Conservation (phyloP, 768 basidiomycete species). For the Lyophyllum semitale region DNA sequence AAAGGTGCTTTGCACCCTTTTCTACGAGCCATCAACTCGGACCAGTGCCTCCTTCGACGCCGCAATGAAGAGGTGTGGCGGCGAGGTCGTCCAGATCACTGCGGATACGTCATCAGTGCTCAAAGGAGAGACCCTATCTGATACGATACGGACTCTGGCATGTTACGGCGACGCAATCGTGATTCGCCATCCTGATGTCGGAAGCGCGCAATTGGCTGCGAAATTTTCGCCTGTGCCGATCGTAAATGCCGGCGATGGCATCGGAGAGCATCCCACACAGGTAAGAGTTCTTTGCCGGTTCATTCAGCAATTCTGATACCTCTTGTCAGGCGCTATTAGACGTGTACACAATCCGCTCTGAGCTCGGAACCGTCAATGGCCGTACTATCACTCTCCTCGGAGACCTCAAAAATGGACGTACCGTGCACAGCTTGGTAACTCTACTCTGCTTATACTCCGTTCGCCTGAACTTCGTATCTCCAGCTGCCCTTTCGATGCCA, state of each 20-base stretch:
- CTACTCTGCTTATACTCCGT: conserved; percentile 91
- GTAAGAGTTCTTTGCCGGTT: conserved; percentile 40
- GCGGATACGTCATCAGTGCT: conserved; percentile 83
- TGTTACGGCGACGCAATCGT: conserved; percentile 97
- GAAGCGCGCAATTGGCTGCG: conserved; percentile 93
- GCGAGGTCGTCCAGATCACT: conserved; percentile 86
- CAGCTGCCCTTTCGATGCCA: conserved; percentile 87
- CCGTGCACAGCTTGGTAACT: conserved; percentile 94
- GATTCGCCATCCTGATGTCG: conserved; percentile 91
- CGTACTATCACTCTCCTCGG: conserved; percentile 91
- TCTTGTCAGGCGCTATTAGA: conserved; percentile 73
- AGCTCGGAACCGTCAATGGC: conserved; percentile 97
- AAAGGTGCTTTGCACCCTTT: conserved; percentile 86
- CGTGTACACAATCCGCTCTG: conserved; percentile 96
- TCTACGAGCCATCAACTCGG: conserved; percentile 97
- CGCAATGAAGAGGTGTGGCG: conserved; percentile 98
- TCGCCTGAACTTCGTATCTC: conserved; percentile 94
- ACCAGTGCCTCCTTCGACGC: conserved; percentile 97
- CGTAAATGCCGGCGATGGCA: conserved; percentile 95
- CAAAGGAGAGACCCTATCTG: conserved; percentile 92
- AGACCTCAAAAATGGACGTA: conserved; percentile 97
- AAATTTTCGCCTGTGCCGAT: conserved; percentile 95
- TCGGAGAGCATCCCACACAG: conserved; percentile 97
- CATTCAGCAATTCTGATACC: conserved; percentile 9
- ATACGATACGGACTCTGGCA: conserved; percentile 91